phyloP scores from a whole-genome alignment of 805 yeast species.

The Wickerhamiella cacticola region DNA sequence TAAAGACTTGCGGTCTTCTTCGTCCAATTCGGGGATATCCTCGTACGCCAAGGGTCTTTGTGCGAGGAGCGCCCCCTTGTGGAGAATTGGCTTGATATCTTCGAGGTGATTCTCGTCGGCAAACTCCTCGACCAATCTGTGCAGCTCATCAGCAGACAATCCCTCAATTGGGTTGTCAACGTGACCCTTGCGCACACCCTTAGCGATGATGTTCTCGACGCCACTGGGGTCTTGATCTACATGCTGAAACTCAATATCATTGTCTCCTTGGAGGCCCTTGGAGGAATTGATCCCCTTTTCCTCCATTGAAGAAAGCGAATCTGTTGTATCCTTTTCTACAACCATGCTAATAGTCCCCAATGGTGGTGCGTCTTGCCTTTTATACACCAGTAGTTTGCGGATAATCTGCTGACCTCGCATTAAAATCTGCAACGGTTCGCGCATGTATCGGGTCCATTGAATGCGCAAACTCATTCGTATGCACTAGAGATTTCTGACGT shows the following conservation, averaged over 20 bases:
- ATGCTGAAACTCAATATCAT: constrained; percentile 8
- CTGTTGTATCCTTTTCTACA: background rate
- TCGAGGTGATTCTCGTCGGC: constrained; percentile 19
- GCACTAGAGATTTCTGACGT: too few species aligned
- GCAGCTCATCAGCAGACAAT: constrained; percentile 20
- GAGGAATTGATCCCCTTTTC: background rate
- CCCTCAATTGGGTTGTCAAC: constrained; percentile 23
- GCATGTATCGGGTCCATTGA: background rate
- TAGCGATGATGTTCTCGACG: constrained; percentile 2
- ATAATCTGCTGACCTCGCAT: background rate
- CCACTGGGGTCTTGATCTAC: constrained; percentile 1
- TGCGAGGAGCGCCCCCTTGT: constrained; percentile 46
- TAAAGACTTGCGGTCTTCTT: constrained; percentile 25
- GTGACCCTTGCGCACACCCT: constrained; percentile 10
- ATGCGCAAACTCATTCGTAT: background rate
- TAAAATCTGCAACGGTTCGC: background rate
- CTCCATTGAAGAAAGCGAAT: background rate
- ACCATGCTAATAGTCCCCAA: background rate
- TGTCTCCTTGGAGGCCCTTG: background rate
- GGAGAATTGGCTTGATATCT: constrained; percentile 20
- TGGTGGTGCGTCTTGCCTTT: background rate
- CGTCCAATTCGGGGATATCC: constrained; percentile 23
- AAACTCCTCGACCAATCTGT: constrained; percentile 22
- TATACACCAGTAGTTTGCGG: background rate
- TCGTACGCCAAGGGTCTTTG: constrained; percentile 31